Percentiles rank a stretch among this genome's conserved stretches.
These are phyloP conservation scores for Nemania bipapillata DNA, from an alignment of 2,329 filamentous ascomycete species.

Conservation along the genomic window DNA sequence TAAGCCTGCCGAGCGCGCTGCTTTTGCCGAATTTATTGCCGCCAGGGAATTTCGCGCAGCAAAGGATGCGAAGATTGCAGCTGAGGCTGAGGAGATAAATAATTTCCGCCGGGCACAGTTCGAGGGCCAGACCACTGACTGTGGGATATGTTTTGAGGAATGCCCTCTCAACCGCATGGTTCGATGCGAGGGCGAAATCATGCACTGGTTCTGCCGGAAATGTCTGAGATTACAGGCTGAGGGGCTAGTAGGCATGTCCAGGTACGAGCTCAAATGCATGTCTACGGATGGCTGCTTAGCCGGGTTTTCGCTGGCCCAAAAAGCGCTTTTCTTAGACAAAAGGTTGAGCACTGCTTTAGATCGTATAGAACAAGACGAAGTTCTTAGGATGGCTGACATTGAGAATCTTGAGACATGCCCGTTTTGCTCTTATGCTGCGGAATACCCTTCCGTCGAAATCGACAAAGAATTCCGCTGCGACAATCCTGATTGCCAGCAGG, in stretches of 20 bases:
- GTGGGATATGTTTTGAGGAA: conserved; percentile 77
- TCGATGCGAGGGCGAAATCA: conserved; percentile 67
- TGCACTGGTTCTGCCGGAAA: conserved; percentile 75
- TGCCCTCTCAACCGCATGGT: conserved; percentile 74
- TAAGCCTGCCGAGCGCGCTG: conserved; percentile 44
- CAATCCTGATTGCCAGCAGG: conserved; percentile 70
- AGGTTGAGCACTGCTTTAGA: conserved; percentile 71
- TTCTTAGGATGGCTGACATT: conserved; percentile 74
- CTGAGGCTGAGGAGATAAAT: conserved; percentile 48
- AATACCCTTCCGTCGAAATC: conserved; percentile 72
- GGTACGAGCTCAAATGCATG: conserved; percentile 76
- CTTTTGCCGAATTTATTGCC: conserved; percentile 55
- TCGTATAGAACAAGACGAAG: conserved; percentile 75
- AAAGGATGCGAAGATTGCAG: conserved; percentile 45
- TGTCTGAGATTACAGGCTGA: conserved; percentile 75
- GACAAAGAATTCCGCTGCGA: conserved; percentile 80
- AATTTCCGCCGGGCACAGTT: conserved; percentile 58
- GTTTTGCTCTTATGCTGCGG: conserved; percentile 83
- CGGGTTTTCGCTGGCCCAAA: conserved; percentile 67
- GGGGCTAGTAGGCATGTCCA: conserved; percentile 73
- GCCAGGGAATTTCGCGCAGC: conserved; percentile 50
- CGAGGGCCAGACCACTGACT: conserved; percentile 70
- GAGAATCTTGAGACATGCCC: conserved; percentile 80
- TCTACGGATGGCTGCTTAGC: conserved; percentile 73
- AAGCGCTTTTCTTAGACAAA: conserved; percentile 66